Base-by-base conservation (phyloP, 177 flowering plant genomes). In the Vitis hybrid region DNA sequence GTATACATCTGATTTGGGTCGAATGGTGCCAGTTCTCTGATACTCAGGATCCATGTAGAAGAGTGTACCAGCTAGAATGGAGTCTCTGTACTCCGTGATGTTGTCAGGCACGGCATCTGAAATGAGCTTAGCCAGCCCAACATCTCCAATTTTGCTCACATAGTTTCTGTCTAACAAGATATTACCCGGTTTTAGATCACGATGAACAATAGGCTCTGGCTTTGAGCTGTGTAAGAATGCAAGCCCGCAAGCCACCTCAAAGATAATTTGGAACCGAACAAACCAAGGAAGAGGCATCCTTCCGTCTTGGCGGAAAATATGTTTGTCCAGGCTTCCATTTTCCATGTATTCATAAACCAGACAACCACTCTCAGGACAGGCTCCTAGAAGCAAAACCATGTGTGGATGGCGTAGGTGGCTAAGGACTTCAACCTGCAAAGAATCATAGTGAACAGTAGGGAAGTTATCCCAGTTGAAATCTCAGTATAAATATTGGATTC, bases 11-110 rank as follows among this genome's bases (percentile, higher is more conserved):
- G 98, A 94, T 80, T 92, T 92, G 5, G 97, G 93, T 67, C 97
- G 72, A 32, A 94, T 15, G 0, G 95, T 94, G 35, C 99, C 99
- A 5, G 98, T 93, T 82, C 97, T 82, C 52, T 83, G 94, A 79
- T 94, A 94, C 77, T 94, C 99, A 1, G 99, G 99, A 68, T 94
- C 99, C 88, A 94, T 90, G 81, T 94, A 94, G 70, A 20, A 77
- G 50, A 93, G 74, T 12, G 99, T 92, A 70, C 97, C 99, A 1
- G 94, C 92, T 54, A 92, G 74, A 35, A 84, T 55, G 17, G 98
- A 82, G 46, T 92, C 84, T 57, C 82, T 73, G 70, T 88, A 91
- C 74, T 80, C 89, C 1, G 97, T 90, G 59, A 91, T 66, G 57
- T 80, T 81, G 70, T 92, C 97, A 17, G 97, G 99, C 18, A 81